Base-by-base conservation (phyloP, 2,329 filamentous ascomycete genomes). In the Macrophomina pseudophaseolina region DNA sequence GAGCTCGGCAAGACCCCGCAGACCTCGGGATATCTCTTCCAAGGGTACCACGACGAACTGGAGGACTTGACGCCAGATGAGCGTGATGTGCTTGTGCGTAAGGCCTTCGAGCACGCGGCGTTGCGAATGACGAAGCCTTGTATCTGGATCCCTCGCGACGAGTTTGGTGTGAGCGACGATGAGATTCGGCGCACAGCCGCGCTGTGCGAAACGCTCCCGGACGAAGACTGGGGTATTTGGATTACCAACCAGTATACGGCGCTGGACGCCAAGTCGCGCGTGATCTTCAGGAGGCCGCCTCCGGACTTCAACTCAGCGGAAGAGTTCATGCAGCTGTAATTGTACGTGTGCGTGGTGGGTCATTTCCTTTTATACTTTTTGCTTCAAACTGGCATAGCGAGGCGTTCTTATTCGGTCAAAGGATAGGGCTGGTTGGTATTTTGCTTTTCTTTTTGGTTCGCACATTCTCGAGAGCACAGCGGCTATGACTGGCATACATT, bases 161-260 rank as follows among this genome's bases (percentile, higher is more conserved):
- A 95, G 71, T 79, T 98, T 5, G 95, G 95, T 5, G 87, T 99
- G 66, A 93, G 91, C 70, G 93, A 97, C 72, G 94, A 98, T 71
- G 95, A 99, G 81, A 90, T 98, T 52, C 85, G 85, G 73, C 85
- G 49, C 18, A 62, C 65, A 8, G 65, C 48, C 9, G 65, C 49
- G 11, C 49, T 66, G 35, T 53, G 46, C 18, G 33, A 53, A 7
- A 44, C 49, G 3, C 97, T 93, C 6, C 86, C 89, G 70, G 84
- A 85, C 56, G 91, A 93, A 76, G 94, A 91, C 67, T 84, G 80
- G 48, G 84, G 85, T 70, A 91, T 98, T 63, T 97, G 93, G 91
- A 93, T 98, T 75, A 97, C 92, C 72, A 97, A 97, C 77, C 91
- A 96, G 76, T 93, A 93, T 67, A 93, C 94, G 23, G 91, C 92